Evolutionary conservation across 768 basidiomycete genomes (phyloP).

Genomic region (Auriscalpium microsporum): DNA sequence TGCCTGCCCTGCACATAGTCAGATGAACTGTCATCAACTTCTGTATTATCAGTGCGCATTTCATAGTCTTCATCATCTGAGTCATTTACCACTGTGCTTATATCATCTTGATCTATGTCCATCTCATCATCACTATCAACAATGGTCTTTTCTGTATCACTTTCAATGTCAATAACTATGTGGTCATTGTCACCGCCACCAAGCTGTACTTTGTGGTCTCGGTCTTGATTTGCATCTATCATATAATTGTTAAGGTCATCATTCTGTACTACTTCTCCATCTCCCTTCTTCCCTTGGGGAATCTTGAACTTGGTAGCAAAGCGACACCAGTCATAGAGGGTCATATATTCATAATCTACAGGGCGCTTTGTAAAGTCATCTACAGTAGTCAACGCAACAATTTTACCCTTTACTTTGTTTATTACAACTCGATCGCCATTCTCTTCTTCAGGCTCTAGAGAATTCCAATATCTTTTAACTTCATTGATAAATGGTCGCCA

Average conservation of each 20-base stretch:
- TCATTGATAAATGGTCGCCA: conserved; percentile 27
- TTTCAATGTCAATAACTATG: not conserved
- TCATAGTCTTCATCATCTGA: too few species aligned
- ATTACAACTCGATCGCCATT: conserved; percentile 9
- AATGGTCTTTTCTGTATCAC: not conserved
- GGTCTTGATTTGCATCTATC: too few species aligned
- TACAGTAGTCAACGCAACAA: conserved; percentile 17
- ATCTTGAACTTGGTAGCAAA: not conserved
- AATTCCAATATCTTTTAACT: conserved; percentile 13
- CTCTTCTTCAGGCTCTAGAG: not conserved
- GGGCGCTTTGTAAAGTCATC: conserved; percentile 27
- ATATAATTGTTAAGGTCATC: too few species aligned
- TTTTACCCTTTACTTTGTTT: conserved; percentile 11
- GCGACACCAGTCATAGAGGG: conserved; percentile 22
- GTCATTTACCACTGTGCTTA: too few species aligned
- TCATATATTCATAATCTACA: conserved; percentile 10
- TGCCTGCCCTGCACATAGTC: too few species aligned
- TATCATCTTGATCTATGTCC: too few species aligned
- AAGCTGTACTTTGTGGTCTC: too few species aligned
- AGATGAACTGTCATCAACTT: too few species aligned
- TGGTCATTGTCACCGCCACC: too few species aligned
- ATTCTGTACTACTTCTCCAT: not conserved
- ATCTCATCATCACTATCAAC: not conserved
- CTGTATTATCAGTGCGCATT: too few species aligned
- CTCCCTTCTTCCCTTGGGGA: not conserved